Evolutionary conservation across 2,329 filamentous ascomycete species (phyloP), one percentile per base, ranked within the genome.

Genomic region (Aspergillus novofumigatus): DNA sequence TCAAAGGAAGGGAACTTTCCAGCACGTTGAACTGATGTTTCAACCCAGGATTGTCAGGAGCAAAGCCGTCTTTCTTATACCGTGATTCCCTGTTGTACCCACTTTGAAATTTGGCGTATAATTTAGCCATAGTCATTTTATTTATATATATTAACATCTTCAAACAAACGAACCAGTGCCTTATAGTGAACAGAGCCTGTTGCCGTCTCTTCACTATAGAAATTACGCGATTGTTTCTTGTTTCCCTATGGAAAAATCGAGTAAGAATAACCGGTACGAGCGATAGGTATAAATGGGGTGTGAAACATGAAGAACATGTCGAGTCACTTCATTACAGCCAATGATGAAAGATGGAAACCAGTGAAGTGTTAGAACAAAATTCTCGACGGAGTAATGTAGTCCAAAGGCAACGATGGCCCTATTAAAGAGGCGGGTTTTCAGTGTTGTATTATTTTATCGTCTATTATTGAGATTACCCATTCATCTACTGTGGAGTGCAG

Each of bases 41-140:
- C 21, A 41, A 42, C 49, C 21, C 35, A 48, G 26, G 50, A 38
- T 47, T 51, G 41, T 48, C 54, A 17, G 42, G 44, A 49, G 44
- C 29, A 51, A 25, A 52, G 42, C 41, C 23, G 44, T 47, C 44
- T 56, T 49, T 50, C 42, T 50, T 52, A 42, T 57, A 55, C 29
- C 54, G 61, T 63, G 62, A 62, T 62, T 62, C 60, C 60, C 60
- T 60, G 53, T 57, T 57, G 50, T 58, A 56, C 32, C 53, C 42
- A 45, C 56, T 57, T 51, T 58, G 51, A 35, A 26, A 25, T 47
- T 55, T 61, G 45, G 54, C 49, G 20, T 58, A 28, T 61, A 53
- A 56, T 23, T 14, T 47, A 47, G 21, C 42, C 21, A 54, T 57
- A 58, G 55, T 53, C 56, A 58, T 55, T 51, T 23, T 10, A 41